phyloP scores from a whole-genome alignment of 148 eudicot species.

The Simmondsia chinensis region DNA sequence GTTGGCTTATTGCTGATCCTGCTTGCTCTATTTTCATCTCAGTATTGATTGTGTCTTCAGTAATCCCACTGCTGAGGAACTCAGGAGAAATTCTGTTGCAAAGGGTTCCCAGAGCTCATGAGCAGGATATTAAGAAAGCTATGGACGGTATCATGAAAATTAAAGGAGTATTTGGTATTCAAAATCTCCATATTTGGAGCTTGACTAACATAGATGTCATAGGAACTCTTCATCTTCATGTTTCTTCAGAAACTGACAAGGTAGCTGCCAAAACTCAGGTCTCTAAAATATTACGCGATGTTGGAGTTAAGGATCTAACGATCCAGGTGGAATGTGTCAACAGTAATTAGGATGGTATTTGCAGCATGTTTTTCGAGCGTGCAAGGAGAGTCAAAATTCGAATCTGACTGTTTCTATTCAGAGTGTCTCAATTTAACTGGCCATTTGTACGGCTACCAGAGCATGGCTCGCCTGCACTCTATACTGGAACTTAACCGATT shows the following conservation, averaged over 20 bases:
- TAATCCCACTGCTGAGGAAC: constrained; percentile 78
- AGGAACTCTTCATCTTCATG: constrained; percentile 72
- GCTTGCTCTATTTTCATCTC: constrained; percentile 95
- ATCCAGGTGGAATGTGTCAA: constrained; percentile 70
- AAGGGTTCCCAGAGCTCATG: constrained; percentile 75
- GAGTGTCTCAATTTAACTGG: too few species aligned
- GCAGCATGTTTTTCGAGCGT: too few species aligned
- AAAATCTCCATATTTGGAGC: constrained; percentile 84
- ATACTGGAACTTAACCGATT: too few species aligned
- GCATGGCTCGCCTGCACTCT: too few species aligned
- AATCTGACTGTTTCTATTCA: too few species aligned
- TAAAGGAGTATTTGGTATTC: constrained; percentile 65
- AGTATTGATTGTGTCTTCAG: constrained; percentile 72
- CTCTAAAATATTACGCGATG: constrained; percentile 35
- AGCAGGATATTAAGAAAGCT: constrained; percentile 57
- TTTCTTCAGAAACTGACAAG: constrained; percentile 57
- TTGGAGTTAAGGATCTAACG: constrained; percentile 84
- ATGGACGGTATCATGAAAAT: constrained; percentile 48
- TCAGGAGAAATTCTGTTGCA: constrained; percentile 88
- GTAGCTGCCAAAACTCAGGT: constrained; percentile 39
- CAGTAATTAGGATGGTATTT: too few species aligned
- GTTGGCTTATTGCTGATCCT: constrained; percentile 96
- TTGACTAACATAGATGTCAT: constrained; percentile 73
- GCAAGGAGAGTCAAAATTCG: too few species aligned
- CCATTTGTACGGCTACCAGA: too few species aligned